Evolutionary conservation across 192 early-diverging fungal species (phyloP).

Genomic region (Chytriomyces sp.): DNA sequence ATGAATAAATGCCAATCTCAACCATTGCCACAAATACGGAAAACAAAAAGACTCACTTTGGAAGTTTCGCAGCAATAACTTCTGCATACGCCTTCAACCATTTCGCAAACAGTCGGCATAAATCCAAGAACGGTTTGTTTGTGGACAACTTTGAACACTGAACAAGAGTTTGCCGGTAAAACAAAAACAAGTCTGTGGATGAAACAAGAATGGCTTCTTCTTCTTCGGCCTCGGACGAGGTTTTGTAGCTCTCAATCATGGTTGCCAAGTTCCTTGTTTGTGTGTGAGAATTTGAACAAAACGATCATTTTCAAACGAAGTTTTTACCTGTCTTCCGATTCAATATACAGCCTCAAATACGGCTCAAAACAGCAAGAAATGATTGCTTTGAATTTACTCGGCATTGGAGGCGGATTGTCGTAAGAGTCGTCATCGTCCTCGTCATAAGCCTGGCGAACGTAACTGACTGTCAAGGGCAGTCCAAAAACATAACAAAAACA

Average conservation of each 20-base stretch:
- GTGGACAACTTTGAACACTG: conserved; percentile 86
- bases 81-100: conserved; percentile 80
- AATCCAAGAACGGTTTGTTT: conserved; percentile 84
- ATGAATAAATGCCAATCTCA: not conserved
- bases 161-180: conserved; percentile 85
- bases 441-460: not conserved
- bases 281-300: not conserved
- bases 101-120: conserved; percentile 80
- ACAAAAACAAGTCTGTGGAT: conserved; percentile 89
- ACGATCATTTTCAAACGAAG: conserved; percentile 1
- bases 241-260: conserved; percentile 62
- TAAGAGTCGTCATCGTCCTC: not conserved
- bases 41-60: conserved; percentile 55
- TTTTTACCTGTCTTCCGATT: conserved; percentile 78
- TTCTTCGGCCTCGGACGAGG: conserved; percentile 49
- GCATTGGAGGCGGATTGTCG: conserved; percentile 32
- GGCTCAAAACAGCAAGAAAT: conserved; percentile 88
- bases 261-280: conserved; percentile 62
- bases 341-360: conserved; percentile 85
- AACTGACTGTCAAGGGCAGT: no score
- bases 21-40: not conserved
- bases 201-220: conserved; percentile 79
- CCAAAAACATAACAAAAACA: no score
- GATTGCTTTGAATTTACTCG: conserved; percentile 69
- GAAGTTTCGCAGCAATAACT: conserved; percentile 73